Conservation (phyloP, 345 rosid species). For the Trapa bicornis region DNA sequence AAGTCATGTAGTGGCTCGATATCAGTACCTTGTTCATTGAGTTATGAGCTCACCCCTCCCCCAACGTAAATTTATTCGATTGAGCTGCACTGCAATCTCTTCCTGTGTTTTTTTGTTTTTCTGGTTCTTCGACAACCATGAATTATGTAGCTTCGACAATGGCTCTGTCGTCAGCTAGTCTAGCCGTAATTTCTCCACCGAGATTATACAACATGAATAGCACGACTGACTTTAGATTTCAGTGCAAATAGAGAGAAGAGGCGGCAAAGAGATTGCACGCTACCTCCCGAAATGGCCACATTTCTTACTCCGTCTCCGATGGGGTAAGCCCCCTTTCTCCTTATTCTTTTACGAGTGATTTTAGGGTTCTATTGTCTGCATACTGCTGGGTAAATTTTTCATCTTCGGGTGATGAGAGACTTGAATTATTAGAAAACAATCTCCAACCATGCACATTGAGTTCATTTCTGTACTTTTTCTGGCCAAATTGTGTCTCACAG, state of each 20-base stretch:
- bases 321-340: constrained; percentile 24
- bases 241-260: constrained; percentile 7
- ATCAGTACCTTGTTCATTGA: too few relatives aligned
- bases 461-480: not conserved
- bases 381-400: not conserved
- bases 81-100: not conserved
- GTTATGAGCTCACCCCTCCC: too few relatives aligned
- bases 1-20: too few relatives aligned
- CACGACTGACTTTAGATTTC: constrained; percentile 8
- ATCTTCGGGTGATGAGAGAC: not conserved
- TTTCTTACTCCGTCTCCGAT: constrained; percentile 24
- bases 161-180: constrained; percentile 12
- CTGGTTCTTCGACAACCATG: constrained; percentile 13
- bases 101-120: not conserved
- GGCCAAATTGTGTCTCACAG: not conserved
- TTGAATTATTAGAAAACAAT: not conserved
- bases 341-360: not conserved
- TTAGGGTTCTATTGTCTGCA: not conserved
- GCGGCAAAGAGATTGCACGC: constrained; percentile 12
- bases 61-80: not conserved
- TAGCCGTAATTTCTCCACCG: constrained; percentile 19
- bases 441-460: not conserved
- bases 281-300: constrained; percentile 29
- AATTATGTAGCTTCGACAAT: constrained; percentile 15
- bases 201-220: constrained; percentile 7